Evolutionary conservation across 192 early-diverging fungal genomes (phyloP), one percentile per base, ranked within the genome.

Genomic region (Diversispora eburnea): DNA sequence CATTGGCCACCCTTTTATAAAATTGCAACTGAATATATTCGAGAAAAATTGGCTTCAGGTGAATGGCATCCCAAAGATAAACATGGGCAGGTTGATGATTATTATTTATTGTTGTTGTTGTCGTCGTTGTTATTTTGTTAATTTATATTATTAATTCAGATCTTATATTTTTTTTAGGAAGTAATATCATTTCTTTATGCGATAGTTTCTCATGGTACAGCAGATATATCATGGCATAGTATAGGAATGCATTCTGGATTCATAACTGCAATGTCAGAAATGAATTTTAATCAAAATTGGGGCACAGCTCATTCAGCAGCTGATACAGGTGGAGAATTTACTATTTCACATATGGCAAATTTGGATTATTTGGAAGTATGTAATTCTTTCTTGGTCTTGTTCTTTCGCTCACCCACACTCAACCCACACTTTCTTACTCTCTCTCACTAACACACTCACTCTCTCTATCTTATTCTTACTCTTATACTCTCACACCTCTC

Each of bases 1-100:
- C 91, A 92, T 73, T 92, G 91, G 91, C 89, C 87, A 3, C 81
- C 81, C 5, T 92, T 92, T 75, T 84, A 85, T 62, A 79, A 83
- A 58, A 81, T 79, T 10, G 76, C 84, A 0, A 65, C 88, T 7
- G 60, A 77, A 4, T 85, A 92, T 73, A 83, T 92, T 8, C 83
- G 80, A 0, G 81, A 84, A 20, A 84, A 74, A 8, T 90, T 91
- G 70, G 77, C 80, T 33, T 33, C 25, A n/a, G 22, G 15, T 20
- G 69, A 79, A 67, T 79, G 84, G 8, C 89, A 84, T 84, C 55
- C 51, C 22, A 75, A 81, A 68, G 74, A 77, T 49, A 57, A 77
- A 25, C 12, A 20, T 9, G 77, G 81, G 2, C 74, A 84, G 70
- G 85, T 80, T 74, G 54, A 49, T 46, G 25, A 17, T 19, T 12